phyloP scores from a whole-genome alignment of 176 grass and related monocot genomes.

The maize (Zea mays) region Zm-B73-REFERENCE-NAM-5.0 NC_050099.1:4425501-4426000 shows the following conservation, averaged over 20 bases:
- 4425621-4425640: constrained; percentile 87
- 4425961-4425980: constrained; percentile 13
- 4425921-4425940: constrained; percentile 9
- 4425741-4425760: constrained; percentile 79
- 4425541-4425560: constrained; percentile 11
- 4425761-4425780: constrained; percentile 21
- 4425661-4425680: constrained; percentile 96
- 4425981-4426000: constrained; percentile 36
- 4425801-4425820: constrained; percentile 41
- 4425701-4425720: constrained; percentile 90
- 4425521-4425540: not conserved
- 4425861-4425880: constrained; percentile 86
- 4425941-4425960: not conserved
- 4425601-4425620: constrained; percentile 97
- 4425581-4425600: constrained; percentile 89
- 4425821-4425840: constrained; percentile 85
- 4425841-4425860: constrained; percentile 69
- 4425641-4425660: constrained; percentile 90
- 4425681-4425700: constrained; percentile 94
- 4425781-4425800: constrained; percentile 27
- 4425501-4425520: constrained; percentile 50
- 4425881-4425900: constrained; percentile 75
- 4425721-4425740: constrained; percentile 91
- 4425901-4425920: constrained; percentile 17
- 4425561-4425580: constrained; percentile 5